These are phyloP conservation scores for Leccinum longicurvipes DNA, from an alignment of 768 basidiomycete genomes.

Conservation along the genomic window DNA sequence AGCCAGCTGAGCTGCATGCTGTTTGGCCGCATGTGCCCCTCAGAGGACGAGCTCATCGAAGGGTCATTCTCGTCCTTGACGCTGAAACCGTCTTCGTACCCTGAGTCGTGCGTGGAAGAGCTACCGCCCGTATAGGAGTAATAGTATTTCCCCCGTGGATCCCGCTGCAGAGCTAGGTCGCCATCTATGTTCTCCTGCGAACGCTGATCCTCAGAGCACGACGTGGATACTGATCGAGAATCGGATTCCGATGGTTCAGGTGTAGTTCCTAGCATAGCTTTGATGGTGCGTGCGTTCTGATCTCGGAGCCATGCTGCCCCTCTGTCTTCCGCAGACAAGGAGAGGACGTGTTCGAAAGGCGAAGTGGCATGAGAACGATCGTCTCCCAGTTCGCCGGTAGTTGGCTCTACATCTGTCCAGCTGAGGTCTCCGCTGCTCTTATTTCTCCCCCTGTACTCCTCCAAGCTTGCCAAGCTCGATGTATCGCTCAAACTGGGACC, in stretches of 20 bases:
- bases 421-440: constrained; percentile 46
- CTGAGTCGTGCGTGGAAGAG: constrained; percentile 51
- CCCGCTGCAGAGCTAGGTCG: constrained; percentile 64
- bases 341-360: constrained; percentile 38
- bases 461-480: constrained; percentile 72
- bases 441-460: constrained; percentile 64
- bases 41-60: constrained; percentile 22
- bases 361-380: constrained; percentile 42
- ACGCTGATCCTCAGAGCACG: constrained; percentile 27
- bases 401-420: constrained; percentile 45
- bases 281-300: constrained; percentile 66
- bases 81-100: constrained; percentile 48
- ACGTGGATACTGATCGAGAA: constrained; percentile 39
- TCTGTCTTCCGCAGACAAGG: constrained; percentile 54
- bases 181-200: constrained; percentile 48
- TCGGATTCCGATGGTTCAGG: constrained; percentile 62
- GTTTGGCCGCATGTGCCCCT: constrained; percentile 49
- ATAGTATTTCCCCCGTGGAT: constrained; percentile 69
- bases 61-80: constrained; percentile 32
- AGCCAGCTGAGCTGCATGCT: constrained; percentile 69
- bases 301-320: constrained; percentile 82
- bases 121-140: constrained; percentile 61
- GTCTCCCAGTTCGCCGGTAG: constrained; percentile 56
- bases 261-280: constrained; percentile 53
- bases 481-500: constrained; percentile 90